Evolutionary conservation across 2,329 filamentous ascomycete species (phyloP), one percentile per base, ranked within the genome.

Genomic region (Rhexocercosporidium sp.): DNA sequence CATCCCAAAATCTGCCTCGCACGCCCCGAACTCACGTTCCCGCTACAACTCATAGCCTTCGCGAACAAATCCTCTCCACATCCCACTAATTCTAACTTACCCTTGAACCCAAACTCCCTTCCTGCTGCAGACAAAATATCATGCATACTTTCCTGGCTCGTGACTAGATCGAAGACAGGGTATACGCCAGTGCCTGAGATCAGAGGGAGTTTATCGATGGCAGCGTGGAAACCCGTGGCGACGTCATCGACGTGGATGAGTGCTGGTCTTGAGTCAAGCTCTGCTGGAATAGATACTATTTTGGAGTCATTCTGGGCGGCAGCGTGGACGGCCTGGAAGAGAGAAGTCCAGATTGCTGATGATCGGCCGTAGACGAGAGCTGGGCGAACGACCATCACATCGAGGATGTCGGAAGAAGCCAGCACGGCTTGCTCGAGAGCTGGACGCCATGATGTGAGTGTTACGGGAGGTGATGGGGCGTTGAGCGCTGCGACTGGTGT

Each of bases 191-290:
- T 72, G 9, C 71, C 70, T 11, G 70, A 49, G 44, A 77, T 70
- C 62, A 75, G 20, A n/a, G 69, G 65, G 39, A 79, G 69, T 64
- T 77, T 75, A 22, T 80, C 78, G 59, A 81, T 71, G 0, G 76
- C 76, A 1, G 69, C 70, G 59, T 76, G 72, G 16, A 78, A 73
- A 0, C 73, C 79, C n/a, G 73, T 64, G 0, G 77, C 80, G 1
- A 75, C 73, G 70, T 81, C 79, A 59, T 81, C 78, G 12, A 81
- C 77, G 64, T 81, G 79, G n/a, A 80, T 67, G 7, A 79, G 62
- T 8, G 74, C 73, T 9, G 75, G 66, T 12, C 71, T 67, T 37
- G 70, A 70, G 14, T 69, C 59, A 3, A 66, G 46, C 27, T 77
- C 76, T 3, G 71, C 71, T 12, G 72, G 46, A 22, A 79, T 66